Percentiles rank a stretch among this genome's conserved stretches.
Conservation (phyloP, 129 eudicot genomes). For the Chrysanthemum seticuspe region DNA sequence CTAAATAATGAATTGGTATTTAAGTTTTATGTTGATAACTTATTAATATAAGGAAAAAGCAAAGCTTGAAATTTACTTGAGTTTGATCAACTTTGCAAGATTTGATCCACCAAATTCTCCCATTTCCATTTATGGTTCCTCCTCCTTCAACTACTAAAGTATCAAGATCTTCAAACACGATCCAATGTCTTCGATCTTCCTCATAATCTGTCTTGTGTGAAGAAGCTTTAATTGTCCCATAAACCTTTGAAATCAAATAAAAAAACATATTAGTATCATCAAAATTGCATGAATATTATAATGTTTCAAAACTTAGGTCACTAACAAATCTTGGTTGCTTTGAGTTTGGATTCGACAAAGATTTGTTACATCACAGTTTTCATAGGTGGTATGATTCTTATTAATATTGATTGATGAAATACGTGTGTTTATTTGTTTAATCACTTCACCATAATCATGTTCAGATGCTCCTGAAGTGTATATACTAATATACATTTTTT, state of each 20-base stretch:
- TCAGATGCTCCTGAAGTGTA: conserved; percentile 17
- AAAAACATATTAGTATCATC: conserved; percentile 1
- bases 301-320: conserved; percentile 30
- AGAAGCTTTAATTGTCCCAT: conserved; percentile 75
- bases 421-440: conserved; percentile 28
- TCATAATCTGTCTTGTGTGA: conserved; percentile 38
- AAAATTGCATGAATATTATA: conserved; percentile 23
- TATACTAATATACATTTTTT: too few species aligned
- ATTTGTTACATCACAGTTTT: conserved; percentile 22
- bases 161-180: conserved; percentile 50
- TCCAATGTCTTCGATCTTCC: conserved; percentile 49
- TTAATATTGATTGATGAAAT: conserved; percentile 24
- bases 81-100: conserved; percentile 78
- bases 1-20: too few species aligned
- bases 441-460: conserved; percentile 9
- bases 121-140: conserved; percentile 86
- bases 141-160: conserved; percentile 62
- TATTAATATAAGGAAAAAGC: neutral
- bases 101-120: conserved; percentile 79
- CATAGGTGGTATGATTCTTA: conserved; percentile 21
- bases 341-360: conserved; percentile 20
- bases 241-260: conserved; percentile 39
- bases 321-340: conserved; percentile 21
- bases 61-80: conserved; percentile 33
- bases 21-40: too few species aligned